Evolutionary conservation across 768 basidiomycete genomes (phyloP), one percentile per base, ranked within the genome.

Genomic region (Pleurotus tuber-regium): DNA sequence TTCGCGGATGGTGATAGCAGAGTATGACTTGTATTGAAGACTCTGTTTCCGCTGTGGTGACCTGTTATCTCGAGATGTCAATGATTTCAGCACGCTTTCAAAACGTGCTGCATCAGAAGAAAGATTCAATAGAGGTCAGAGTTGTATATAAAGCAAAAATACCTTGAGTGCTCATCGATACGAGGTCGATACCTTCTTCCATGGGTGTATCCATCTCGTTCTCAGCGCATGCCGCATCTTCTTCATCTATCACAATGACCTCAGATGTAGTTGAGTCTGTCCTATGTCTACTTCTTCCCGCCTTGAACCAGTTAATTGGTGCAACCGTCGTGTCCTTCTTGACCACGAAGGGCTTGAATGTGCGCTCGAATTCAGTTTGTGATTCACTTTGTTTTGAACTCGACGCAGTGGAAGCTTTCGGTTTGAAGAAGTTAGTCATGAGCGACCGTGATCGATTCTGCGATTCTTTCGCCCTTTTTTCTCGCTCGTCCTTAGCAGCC

Each of bases 361-460:
- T 73, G 58, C 71, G 80, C 49, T 86, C 78, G 58, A 91, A 96
- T 40, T 93, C 87, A 12, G 79, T 79, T 24, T 74, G 71, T 2
- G 65, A 56, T 43, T 24, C 63, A 38, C 66, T 70, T 14, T 68
- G 67, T 47, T 65, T 64, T 7, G 68, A 61, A 29, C 61, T 59
- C 1, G 63, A 59, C 39, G 66, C 65, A 18, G 56, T 54, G 33
- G 55, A 60, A 35, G 59, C 60, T 11, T 67, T 38, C n/a, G 65
- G 50, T 57, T 89, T 90, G 64, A 94, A 91, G 71, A 92, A 94
- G 62, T 70, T 87, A 0, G 80, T 77, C 83, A 96, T 83, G 10
- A 90, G 67, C 6, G 83, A 84, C 25, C 83, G 79, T 3, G 90
- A 89, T 66, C 82, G 91, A 49, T 80, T 78, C 46, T 86, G 80